phyloP scores from a whole-genome alignment of 495 filamentous ascomycete genomes.

The Lophium mytilinum region DNA sequence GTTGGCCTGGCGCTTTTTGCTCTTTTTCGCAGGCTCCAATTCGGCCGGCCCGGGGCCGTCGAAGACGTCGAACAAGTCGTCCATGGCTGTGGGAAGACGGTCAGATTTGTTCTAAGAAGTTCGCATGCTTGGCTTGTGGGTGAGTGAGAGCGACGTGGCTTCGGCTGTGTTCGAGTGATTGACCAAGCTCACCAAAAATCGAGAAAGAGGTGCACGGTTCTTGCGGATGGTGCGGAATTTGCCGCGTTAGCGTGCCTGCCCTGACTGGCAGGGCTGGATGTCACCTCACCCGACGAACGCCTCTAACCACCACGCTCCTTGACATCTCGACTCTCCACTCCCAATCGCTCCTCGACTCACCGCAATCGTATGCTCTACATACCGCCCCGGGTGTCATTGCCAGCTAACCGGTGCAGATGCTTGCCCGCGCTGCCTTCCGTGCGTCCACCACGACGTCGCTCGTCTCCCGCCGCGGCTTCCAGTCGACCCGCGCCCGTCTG shows the following conservation, averaged over 20 bases:
- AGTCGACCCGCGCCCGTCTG: slow-evolving; percentile 77
- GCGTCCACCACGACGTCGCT: slow-evolving; percentile 48
- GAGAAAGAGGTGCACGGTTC: too few species aligned
- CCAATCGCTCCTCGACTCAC: neutral
- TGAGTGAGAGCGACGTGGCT: too few species aligned
- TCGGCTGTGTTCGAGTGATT: too few species aligned
- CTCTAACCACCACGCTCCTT: neutral
- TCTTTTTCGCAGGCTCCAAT: slow-evolving; percentile 28
- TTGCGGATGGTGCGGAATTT: too few species aligned
- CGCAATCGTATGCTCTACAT: slow-evolving; percentile 18
- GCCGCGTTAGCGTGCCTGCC: too few species aligned
- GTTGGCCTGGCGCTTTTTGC: slow-evolving; percentile 59
- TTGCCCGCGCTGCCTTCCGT: slow-evolving; percentile 70
- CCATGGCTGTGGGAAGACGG: slow-evolving; percentile 11
- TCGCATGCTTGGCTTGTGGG: too few species aligned
- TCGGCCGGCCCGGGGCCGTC: slow-evolving; percentile 15
- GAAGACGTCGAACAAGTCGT: slow-evolving; percentile 38
- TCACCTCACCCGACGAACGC: neutral
- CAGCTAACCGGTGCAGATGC: slow-evolving; percentile 54
- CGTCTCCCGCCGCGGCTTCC: slow-evolving; percentile 87
- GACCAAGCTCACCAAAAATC: too few species aligned
- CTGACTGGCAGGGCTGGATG: too few species aligned
- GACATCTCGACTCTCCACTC: neutral
- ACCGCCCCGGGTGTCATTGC: neutral
- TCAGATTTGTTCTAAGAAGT: neutral